These are phyloP conservation scores for Brassica carinata DNA, from an alignment of 345 rosid species.

Conservation along the genomic window DNA sequence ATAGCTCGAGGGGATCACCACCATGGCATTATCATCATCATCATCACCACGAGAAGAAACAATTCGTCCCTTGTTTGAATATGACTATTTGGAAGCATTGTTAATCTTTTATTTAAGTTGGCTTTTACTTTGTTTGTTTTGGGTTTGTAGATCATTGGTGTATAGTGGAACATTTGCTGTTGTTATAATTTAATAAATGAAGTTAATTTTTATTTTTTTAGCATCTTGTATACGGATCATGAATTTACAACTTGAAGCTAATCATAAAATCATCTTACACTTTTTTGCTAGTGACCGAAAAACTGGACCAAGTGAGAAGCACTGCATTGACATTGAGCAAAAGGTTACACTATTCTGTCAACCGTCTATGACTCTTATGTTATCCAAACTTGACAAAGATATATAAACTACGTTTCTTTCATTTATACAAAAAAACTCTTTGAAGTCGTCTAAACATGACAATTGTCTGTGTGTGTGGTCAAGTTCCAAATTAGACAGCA, in stretches of 20 bases:
- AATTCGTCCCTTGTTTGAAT: background rate
- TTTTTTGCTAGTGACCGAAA: background rate
- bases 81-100: slow-evolving; percentile 28
- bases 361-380: slow-evolving; percentile 1
- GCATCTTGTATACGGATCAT: background rate
- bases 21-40: slow-evolving; percentile 13
- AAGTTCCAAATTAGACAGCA: background rate
- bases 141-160: slow-evolving; percentile 30
- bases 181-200: slow-evolving; percentile 1
- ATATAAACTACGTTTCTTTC: background rate
- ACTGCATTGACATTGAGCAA: background rate
- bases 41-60: background rate
- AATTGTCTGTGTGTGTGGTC: background rate
- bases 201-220: background rate
- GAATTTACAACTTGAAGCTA: slow-evolving; percentile 4
- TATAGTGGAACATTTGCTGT: slow-evolving; percentile 30
- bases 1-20: slow-evolving; percentile 4
- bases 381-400: background rate
- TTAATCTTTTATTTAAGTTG: slow-evolving; percentile 11
- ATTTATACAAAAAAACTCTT: background rate
- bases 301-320: background rate
- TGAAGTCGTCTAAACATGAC: slow-evolving; percentile 2
- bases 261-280: background rate
- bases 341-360: background rate
- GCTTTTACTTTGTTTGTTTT: slow-evolving; percentile 13